These are phyloP conservation scores for Takashimella koratensis DNA, from an alignment of 1,284 basidiomycete species.

Conservation along the genomic window DNA sequence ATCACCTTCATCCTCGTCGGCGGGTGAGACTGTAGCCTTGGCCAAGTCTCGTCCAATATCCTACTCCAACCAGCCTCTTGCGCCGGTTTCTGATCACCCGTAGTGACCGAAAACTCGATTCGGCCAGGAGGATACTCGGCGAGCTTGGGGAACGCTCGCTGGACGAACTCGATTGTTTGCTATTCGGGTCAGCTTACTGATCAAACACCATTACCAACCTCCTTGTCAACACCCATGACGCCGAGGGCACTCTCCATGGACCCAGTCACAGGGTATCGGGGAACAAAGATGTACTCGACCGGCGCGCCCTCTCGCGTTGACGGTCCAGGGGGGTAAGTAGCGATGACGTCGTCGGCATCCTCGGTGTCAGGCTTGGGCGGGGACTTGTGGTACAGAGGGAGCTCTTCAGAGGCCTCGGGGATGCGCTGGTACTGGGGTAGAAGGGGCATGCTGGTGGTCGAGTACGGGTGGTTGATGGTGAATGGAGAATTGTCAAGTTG, in stretches of 20 bases:
- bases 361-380: neutral
- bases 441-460: neutral
- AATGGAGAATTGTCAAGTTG: no score
- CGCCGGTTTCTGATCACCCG: constrained; percentile 3
- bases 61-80: constrained; percentile 13
- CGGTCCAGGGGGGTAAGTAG: neutral
- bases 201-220: constrained; percentile 13
- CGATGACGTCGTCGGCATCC: neutral
- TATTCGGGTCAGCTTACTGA: neutral
- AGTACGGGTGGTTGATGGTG: no score
- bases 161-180: constrained; percentile 25
- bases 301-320: neutral
- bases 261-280: constrained; percentile 21
- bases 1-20: constrained; percentile 16
- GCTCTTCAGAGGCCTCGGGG: neutral
- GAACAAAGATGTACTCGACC: constrained; percentile 18
- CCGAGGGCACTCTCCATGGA: constrained; percentile 19
- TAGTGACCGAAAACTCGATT: constrained; percentile 20
- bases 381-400: neutral
- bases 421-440: neutral
- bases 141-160: constrained; percentile 16
- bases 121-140: constrained; percentile 15
- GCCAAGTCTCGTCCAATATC: constrained; percentile 29
- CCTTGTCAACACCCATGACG: constrained; percentile 17
- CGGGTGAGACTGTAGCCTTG: constrained; percentile 11